These are phyloP conservation scores for Craterostigma plantagineum DNA, from an alignment of 257 asterid species.

Conservation along the genomic window DNA sequence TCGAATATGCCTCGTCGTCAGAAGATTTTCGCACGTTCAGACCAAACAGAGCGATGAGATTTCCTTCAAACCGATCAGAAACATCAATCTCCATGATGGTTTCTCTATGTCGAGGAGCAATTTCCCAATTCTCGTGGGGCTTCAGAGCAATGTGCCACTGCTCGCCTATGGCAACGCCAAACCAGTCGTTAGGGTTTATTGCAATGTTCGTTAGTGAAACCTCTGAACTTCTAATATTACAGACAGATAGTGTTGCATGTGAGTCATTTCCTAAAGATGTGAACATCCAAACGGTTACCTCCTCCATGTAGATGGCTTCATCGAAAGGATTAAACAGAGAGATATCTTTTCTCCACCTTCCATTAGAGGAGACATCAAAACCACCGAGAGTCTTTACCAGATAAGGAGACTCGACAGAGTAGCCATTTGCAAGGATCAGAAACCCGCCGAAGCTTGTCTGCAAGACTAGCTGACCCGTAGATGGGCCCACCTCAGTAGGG, in stretches of 20 bases:
- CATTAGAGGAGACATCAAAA: slow-evolving; percentile 41
- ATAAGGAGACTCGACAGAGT: slow-evolving; percentile 61
- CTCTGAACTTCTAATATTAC: slow-evolving; percentile 16
- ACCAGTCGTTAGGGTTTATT: slow-evolving; percentile 25
- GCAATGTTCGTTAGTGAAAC: slow-evolving; percentile 15
- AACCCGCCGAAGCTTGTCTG: slow-evolving; percentile 87
- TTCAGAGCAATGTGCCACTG: slow-evolving; percentile 34
- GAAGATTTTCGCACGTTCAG: slow-evolving; percentile 46
- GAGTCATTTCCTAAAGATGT: slow-evolving; percentile 36
- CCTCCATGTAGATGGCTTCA: slow-evolving; percentile 59
- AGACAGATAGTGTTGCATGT: slow-evolving; percentile 25
- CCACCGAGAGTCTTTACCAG: slow-evolving; percentile 26
- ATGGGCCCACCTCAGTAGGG: slow-evolving; percentile 42
- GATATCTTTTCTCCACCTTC: slow-evolving; percentile 56
- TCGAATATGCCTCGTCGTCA: slow-evolving; percentile 24
- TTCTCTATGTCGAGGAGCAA: slow-evolving; percentile 42
- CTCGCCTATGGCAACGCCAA: slow-evolving; percentile 25
- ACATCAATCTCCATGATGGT: slow-evolving; percentile 49
- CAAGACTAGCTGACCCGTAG: slow-evolving; percentile 50
- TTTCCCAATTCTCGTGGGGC: slow-evolving; percentile 59
- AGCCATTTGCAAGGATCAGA: slow-evolving; percentile 59
- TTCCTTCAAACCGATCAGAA: slow-evolving; percentile 37
- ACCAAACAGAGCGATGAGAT: slow-evolving; percentile 41
- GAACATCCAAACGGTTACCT: slow-evolving; percentile 60
- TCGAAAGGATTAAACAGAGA: slow-evolving; percentile 64